Base-by-base conservation (phyloP, 805 yeast species). In the Sugiyamaella valdiviana region DNA sequence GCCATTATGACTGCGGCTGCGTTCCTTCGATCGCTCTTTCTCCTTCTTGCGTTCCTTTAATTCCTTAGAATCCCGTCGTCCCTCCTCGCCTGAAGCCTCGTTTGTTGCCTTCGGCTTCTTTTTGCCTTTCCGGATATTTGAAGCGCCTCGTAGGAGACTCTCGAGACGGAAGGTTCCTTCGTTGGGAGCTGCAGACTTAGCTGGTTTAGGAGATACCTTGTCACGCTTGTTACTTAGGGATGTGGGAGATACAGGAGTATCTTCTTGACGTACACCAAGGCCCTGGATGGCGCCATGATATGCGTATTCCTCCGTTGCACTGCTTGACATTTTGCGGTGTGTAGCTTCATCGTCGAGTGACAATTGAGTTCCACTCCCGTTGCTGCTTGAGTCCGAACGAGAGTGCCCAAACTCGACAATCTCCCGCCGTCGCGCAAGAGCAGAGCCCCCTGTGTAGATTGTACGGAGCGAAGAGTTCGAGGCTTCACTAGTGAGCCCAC, bases 141-240 rank as follows among this genome's bases (percentile, higher is more conserved):
- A 49, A 5, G 66, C 67, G 1, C 60, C 61, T 12, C 66, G 36
- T 19, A 66, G 50, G 9, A 66, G 50, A 35, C 62, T 55, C 39
- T 66, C 70, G 1, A 66, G 56, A 9, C 70, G 48, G 61, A 66
- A 66, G 1, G 68, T 58, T 6, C 64, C 52, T 36, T 65, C 70
- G 2, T 53, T 42, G 1, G 52, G 44, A 1, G 52, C 44, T 14
- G 42, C 16, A 12, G 46, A 19, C 42, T 26, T 23, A 2, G 55
- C 42, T 2, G 46, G 23, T 51, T 21, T 36, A 32, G 16, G 35
- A 16, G 21, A 39, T 0, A 42, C 17, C 5, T 22, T 39, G 14
- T 48, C 36, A 5, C 48, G 14, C 24, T 49, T 53, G 0, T 19
- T 35, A 10, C 44, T 32, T n/a, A 29, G 29, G 5, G 42, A 36